Percentiles rank a stretch among this genome's conserved stretches.
Conservation (phyloP, 139 green algal genomes). For the Chlorella sorokiniana region DNA sequence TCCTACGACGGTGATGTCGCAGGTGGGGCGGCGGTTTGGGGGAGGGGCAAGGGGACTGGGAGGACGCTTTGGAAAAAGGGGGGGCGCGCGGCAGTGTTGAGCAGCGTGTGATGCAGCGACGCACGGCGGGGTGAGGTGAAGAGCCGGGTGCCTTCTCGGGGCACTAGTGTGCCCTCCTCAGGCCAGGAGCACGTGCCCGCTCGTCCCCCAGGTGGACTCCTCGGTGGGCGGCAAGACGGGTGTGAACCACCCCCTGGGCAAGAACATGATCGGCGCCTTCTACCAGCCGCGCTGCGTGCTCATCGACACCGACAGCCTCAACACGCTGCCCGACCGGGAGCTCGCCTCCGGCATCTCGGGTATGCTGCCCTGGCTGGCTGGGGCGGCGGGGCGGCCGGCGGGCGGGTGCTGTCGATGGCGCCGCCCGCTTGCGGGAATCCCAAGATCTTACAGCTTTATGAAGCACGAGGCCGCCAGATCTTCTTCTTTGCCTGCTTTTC, state of each 20-base stretch:
- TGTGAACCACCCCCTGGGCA: slow-evolving; percentile 98
- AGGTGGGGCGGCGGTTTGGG: slow-evolving; percentile 60
- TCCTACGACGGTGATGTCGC: slow-evolving; percentile 97
- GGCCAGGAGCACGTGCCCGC: too few relatives aligned
- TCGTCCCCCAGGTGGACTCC: slow-evolving; percentile 79
- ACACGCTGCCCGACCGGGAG: slow-evolving; percentile 92
- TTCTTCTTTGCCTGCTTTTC: too few relatives aligned
- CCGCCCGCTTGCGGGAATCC: neutral
- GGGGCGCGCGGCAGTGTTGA: too few relatives aligned
- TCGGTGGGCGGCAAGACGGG: slow-evolving; percentile 98
- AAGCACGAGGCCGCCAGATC: too few relatives aligned
- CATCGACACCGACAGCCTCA: slow-evolving; percentile 89
- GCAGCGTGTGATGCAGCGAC: too few relatives aligned
- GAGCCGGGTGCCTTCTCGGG: neutral
- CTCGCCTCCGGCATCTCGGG: slow-evolving; percentile 85
- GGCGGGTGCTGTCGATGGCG: neutral
- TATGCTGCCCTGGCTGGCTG: neutral
- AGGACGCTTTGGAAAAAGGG: neutral
- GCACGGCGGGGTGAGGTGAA: too few relatives aligned
- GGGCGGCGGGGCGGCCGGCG: neutral
- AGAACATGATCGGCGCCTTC: slow-evolving; percentile 99
- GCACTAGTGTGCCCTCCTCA: too few relatives aligned
- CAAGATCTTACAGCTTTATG: too few relatives aligned
- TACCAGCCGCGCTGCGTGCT: slow-evolving; percentile 89
- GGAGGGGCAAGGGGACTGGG: neutral